Conservation (phyloP, 768 basidiomycete genomes). For the Harrya chromipes region DNA sequence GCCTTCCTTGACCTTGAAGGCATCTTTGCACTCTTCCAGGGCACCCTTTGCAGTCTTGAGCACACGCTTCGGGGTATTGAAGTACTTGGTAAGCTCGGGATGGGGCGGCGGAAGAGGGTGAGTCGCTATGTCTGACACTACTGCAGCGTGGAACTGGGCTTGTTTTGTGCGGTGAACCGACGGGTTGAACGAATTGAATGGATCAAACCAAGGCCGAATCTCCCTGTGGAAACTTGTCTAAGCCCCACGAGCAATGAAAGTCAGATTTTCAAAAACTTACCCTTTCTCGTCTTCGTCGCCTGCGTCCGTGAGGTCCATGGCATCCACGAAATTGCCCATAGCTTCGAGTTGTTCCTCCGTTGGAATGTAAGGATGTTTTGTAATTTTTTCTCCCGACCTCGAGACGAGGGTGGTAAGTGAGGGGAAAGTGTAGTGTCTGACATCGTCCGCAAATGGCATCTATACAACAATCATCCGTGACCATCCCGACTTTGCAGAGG, state of each 20-base stretch:
- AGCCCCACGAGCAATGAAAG: background rate
- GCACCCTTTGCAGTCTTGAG: slow-evolving; percentile 56
- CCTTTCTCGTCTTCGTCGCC: slow-evolving; percentile 77
- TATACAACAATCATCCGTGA: slow-evolving; percentile 27
- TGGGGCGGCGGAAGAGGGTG: slow-evolving; percentile 85
- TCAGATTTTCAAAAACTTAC: slow-evolving; percentile 36
- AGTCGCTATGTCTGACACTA: slow-evolving; percentile 66
- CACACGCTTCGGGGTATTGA: slow-evolving; percentile 70
- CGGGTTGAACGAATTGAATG: slow-evolving; percentile 79
- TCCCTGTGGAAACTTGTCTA: slow-evolving; percentile 40
- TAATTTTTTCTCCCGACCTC: slow-evolving; percentile 70
- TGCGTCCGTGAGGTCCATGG: slow-evolving; percentile 80
- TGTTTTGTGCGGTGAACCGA: slow-evolving; percentile 89
- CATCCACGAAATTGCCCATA: slow-evolving; percentile 87
- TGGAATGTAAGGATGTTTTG: slow-evolving; percentile 79
- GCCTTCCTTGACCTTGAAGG: slow-evolving; percentile 81
- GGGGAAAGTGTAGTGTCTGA: slow-evolving; percentile 83
- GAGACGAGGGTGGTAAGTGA: slow-evolving; percentile 72
- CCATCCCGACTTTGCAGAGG: background rate
- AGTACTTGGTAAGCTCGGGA: slow-evolving; percentile 79
- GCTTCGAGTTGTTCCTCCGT: slow-evolving; percentile 71
- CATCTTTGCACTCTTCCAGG: slow-evolving; percentile 57
- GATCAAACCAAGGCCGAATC: slow-evolving; percentile 72
- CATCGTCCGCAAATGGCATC: slow-evolving; percentile 96
- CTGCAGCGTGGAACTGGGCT: slow-evolving; percentile 86